Conservation (phyloP, 768 basidiomycete species). For the Tulasnella sp. region DNA sequence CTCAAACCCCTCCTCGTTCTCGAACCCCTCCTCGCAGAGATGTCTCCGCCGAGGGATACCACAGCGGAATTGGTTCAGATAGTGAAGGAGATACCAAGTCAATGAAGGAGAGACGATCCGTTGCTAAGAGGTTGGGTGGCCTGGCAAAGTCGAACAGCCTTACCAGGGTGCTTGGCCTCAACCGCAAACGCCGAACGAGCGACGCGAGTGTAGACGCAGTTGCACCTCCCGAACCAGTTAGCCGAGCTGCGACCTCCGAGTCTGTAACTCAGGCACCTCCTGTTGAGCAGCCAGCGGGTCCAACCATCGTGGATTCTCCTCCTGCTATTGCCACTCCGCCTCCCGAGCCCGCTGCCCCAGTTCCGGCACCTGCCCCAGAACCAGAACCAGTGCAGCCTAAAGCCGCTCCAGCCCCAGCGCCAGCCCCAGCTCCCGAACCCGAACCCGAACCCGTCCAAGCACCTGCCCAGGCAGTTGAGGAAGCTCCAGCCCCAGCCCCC, state of each 20-base stretch:
- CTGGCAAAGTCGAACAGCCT: neutral
- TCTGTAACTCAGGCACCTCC: no score
- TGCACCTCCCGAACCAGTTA: neutral
- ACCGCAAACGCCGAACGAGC: neutral
- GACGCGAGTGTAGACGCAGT: neutral
- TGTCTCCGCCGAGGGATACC: neutral
- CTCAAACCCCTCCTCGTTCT: no score
- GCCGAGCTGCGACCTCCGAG: no score
- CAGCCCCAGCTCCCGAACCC: neutral
- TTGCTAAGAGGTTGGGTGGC: neutral
- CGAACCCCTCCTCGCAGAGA: no score
- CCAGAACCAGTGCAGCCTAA: neutral
- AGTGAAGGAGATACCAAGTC: conserved; percentile 1
- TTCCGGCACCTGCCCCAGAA: neutral
- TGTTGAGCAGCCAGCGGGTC: no score
- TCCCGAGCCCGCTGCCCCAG: neutral
- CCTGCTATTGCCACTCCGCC: neutral
- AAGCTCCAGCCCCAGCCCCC: neutral
- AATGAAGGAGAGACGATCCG: neutral
- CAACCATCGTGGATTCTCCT: neutral
- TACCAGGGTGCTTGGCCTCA: neutral
- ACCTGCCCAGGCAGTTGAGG: no score
- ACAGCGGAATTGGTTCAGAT: conserved; percentile 4
- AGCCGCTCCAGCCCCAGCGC: neutral
- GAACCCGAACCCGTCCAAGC: no score